Conservation (phyloP, 1,139 yeast genomes). For the Keqinozyma sinolaborantium region DNA sequence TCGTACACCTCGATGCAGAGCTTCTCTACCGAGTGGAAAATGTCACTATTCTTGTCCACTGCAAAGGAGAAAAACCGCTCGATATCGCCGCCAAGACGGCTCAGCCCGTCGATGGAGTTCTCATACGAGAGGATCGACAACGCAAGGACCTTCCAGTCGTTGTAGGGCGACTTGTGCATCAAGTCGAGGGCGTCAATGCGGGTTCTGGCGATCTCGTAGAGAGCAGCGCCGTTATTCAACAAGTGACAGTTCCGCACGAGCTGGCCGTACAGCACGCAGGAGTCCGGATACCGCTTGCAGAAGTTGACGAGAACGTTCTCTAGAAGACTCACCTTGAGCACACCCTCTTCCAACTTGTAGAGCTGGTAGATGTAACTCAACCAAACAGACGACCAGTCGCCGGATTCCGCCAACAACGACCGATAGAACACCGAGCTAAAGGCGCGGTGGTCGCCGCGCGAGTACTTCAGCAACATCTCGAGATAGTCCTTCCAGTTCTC, state of each 20-base stretch:
- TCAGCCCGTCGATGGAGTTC: slow-evolving; percentile 5
- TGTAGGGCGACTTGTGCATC: slow-evolving; percentile 18
- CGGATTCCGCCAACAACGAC: slow-evolving; percentile 11
- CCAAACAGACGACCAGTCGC: slow-evolving; percentile 26
- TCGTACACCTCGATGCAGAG: slow-evolving; percentile 28
- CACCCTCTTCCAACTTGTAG: slow-evolving; percentile 9
- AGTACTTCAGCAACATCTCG: slow-evolving; percentile 20
- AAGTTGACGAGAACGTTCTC: slow-evolving; percentile 9
- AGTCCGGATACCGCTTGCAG: slow-evolving; percentile 10
- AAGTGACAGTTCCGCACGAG: slow-evolving; percentile 18
- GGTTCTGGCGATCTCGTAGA: slow-evolving; percentile 1
- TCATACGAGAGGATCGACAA: slow-evolving; percentile 23
- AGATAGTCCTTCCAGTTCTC: slow-evolving; percentile 32
- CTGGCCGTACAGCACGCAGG: slow-evolving; percentile 28
- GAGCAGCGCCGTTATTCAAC: slow-evolving; percentile 8
- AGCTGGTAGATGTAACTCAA: slow-evolving; percentile 21
- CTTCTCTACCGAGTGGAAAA: slow-evolving; percentile 42
- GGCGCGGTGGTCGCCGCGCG: slow-evolving; percentile 9
- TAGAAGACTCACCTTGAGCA: slow-evolving; percentile 1
- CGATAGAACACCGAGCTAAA: slow-evolving; percentile 20
- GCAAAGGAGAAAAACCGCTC: slow-evolving; percentile 18
- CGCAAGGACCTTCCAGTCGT: slow-evolving; percentile 36
- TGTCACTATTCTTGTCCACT: slow-evolving; percentile 22
- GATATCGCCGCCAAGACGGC: slow-evolving; percentile 10
- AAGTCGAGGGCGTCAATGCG: slow-evolving; percentile 15